Base-by-base conservation (phyloP, 768 basidiomycete genomes). In the Lactifluus subvellereus region DNA sequence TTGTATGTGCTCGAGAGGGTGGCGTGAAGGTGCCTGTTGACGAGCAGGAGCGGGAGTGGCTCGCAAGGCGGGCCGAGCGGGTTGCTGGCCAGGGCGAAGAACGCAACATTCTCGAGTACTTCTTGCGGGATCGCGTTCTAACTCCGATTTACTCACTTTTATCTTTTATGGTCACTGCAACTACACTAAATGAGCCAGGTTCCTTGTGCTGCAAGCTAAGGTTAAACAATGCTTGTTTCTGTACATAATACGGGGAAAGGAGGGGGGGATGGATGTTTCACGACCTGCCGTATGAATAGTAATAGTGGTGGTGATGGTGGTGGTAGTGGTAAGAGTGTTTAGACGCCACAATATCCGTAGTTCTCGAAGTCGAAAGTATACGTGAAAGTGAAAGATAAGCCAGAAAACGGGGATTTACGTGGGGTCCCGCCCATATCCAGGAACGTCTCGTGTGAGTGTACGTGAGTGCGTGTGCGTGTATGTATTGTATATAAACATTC, bases 31-130 rank as follows among this genome's bases (percentile, higher is more conserved):
- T 70, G 74, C 56, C 77, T 80, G 72, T 78, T 84, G 37, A 80
- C 76, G 38, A 73, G 66, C 16, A 89, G 77, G 22, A 93, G 74
- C 11, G 85, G 76, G n/a, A 80, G 57, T 35, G 91, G 74, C 38
- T 76, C 77, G 1, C 81, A 75, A 14, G 87, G 88, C 8, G 89
- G 87, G 18, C 88, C 87, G 47, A 84, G 75, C 54, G 80, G 74
- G 35, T 50, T 45, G 61, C 60, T 67, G 5, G 79, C 70, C 9
- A 80, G 84, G 45, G 83, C 74, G 67, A 84, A 84, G 70, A 81
- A 85, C 1, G 89, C 89, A 68, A 95, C 85, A 55, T 85, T 84
- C 70, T 93, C 87, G 50, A 94, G 79, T 42, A 94, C 79, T 73
- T 94, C 92, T 63, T 82, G 82, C 14, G 91, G 91, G 49, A 94